Percentiles rank a stretch among this genome's conserved stretches.
phyloP scores from a whole-genome alignment of 2,329 filamentous ascomycete species.

The Talaromyces sp. region DNA sequence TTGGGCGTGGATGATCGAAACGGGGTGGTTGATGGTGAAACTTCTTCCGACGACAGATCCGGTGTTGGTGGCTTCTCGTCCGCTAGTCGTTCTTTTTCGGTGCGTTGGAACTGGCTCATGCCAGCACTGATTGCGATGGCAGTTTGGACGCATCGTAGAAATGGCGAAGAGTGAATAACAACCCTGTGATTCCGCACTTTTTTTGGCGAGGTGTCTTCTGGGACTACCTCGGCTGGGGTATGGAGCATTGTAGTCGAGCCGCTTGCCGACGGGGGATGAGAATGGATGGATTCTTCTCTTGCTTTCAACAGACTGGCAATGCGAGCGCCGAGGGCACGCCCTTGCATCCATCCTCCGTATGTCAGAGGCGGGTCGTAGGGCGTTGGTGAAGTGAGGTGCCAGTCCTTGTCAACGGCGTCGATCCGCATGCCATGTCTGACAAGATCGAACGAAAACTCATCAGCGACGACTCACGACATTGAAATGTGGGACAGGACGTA shows the following conservation, averaged over 20 bases:
- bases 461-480: neutral
- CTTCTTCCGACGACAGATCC: conserved; percentile 1
- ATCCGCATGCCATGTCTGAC: conserved; percentile 82
- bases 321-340: conserved; percentile 71
- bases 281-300: conserved; percentile 31
- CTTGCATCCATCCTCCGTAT: conserved; percentile 89
- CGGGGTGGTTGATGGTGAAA: conserved; percentile 14
- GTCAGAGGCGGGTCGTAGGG: conserved; percentile 95
- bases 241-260: conserved; percentile 19
- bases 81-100: conserved; percentile 14
- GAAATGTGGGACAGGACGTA: conserved; percentile 13
- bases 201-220: neutral
- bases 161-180: conserved; percentile 89
- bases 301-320: conserved; percentile 67
- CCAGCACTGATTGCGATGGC: conserved; percentile 83
- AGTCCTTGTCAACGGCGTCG: conserved; percentile 89
- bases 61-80: neutral
- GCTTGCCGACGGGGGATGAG: conserved; percentile 1
- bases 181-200: conserved; percentile 56
- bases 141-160: conserved; percentile 86
- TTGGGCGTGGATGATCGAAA: conserved; percentile 28
- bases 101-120: conserved; percentile 49
- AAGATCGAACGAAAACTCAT: neutral
- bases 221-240: neutral
- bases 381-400: conserved; percentile 87